A percentile compares a stretch with the other conserved stretches of the same genome.
These are phyloP conservation scores for Trypanosoma vivax DNA, from an alignment of 208 protist species.

Conservation along the genomic window DNA sequence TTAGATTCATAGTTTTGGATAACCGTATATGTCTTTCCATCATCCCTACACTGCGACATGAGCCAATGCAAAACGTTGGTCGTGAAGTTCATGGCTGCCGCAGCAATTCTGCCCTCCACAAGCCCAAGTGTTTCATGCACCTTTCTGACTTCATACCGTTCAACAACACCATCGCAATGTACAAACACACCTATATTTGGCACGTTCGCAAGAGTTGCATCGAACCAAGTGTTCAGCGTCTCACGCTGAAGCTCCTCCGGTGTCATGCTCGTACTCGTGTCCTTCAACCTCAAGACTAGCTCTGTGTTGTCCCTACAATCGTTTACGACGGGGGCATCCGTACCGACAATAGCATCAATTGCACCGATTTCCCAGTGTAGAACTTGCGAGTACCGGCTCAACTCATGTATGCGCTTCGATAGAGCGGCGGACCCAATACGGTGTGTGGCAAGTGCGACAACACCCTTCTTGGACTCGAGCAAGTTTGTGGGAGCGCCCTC, in stretches of 20 bases:
- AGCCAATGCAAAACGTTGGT: constrained; percentile 75
- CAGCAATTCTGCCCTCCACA: constrained; percentile 53
- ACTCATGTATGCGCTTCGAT: constrained; percentile 1
- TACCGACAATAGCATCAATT: constrained; percentile 70
- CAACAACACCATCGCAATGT: constrained; percentile 68
- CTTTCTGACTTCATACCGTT: constrained; percentile 62
- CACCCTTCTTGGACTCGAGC: constrained; percentile 6
- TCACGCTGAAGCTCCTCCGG: constrained; percentile 43
- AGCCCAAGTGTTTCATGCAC: constrained; percentile 61
- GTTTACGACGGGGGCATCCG: constrained; percentile 72
- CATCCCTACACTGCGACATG: constrained; percentile 45
- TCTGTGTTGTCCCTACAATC: constrained; percentile 57
- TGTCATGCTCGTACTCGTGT: constrained; percentile 19
- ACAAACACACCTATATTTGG: constrained; percentile 72
- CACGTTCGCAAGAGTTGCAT: constrained; percentile 76
- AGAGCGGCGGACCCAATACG: constrained; percentile 24
- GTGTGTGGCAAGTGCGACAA: constrained; percentile 22
- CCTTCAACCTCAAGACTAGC: constrained; percentile 55
- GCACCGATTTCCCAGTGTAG: constrained; percentile 66
- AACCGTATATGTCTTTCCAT: constrained; percentile 61
- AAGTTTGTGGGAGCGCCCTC: neutral
- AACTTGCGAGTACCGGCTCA: constrained; percentile 59
- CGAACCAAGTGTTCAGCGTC: constrained; percentile 69
- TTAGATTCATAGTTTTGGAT: constrained; percentile 46
- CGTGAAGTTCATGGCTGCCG: constrained; percentile 79